Conservation (phyloP, 257 asterid species). For the Penstemon eatonii region DNA sequence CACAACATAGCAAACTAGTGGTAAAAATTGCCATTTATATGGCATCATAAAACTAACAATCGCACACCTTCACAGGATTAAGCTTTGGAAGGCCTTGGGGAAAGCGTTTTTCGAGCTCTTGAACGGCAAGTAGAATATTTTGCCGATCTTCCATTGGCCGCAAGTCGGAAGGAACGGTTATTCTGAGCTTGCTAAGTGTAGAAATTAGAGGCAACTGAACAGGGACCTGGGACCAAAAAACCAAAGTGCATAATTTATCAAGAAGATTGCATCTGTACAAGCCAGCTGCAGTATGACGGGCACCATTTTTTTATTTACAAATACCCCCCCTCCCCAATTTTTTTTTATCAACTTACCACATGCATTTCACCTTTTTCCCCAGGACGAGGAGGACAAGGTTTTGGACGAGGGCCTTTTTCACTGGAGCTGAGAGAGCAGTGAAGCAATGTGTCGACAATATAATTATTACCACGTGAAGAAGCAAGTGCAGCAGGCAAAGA, state of each 20-base stretch:
- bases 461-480: conserved; percentile 75
- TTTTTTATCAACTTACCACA: conserved; percentile 67
- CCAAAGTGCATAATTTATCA: conserved; percentile 20
- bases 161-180: conserved; percentile 84
- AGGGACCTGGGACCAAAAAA: conserved; percentile 66
- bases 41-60: conserved; percentile 25
- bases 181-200: conserved; percentile 76
- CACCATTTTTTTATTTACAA: background rate
- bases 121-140: conserved; percentile 75
- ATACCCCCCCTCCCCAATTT: background rate
- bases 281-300: conserved; percentile 1
- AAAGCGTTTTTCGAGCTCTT: conserved; percentile 87
- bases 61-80: conserved; percentile 76
- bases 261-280: conserved; percentile 11
- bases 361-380: conserved; percentile 99
- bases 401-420: conserved; percentile 79
- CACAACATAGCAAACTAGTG: conserved; percentile 3
- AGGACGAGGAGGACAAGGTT: conserved; percentile 83
- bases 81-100: conserved; percentile 93
- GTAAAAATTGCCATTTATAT: conserved; percentile 17
- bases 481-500: conserved; percentile 90
- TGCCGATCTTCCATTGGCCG: conserved; percentile 93
- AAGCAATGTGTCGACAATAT: conserved; percentile 86
- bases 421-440: conserved; percentile 74
- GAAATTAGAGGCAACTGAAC: conserved; percentile 92